Evolutionary conservation across 108 stramenopile species (phyloP), one percentile per base, ranked within the genome.

Genomic region (Skeletonema tropicum): DNA sequence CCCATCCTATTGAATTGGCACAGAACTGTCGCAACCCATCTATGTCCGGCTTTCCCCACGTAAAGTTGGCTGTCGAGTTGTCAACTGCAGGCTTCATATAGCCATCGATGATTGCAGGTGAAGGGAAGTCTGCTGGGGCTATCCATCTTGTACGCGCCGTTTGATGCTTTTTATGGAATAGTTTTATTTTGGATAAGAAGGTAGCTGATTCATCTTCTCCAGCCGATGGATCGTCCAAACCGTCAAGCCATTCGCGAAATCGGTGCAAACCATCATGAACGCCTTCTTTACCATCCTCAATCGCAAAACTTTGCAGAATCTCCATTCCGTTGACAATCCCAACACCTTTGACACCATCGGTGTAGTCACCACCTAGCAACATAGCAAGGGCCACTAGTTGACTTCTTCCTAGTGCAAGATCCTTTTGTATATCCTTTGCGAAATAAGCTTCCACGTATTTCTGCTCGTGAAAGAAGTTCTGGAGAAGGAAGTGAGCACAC

Each of bases 311-410:
- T 41, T 92, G 79, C 1, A 97, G 45, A 32, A 99, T 88, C 85
- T 99, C 99, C 95, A 98, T 98, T 12, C 96, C 97, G 66, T 99
- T 99, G 17, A 99, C 99, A 60, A 98, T 97, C 4, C 99, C 99
- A 0, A 99, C 97, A 8, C 96, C 95, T 49, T 92, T 90, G 19
- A 99, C 93, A n/a, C 98, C 99, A 57, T 97, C 92, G 13, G 97
- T 98, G 75, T 99, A 99, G 71, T 99, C 99, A 42, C 95, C 91
- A 17, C 99, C 99, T 13, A 99, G 74, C 9, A 99, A 74, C 89
- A 99, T 93, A 14, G 99, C 98, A 21, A 98, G 68, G 0, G 97
- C 90, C 12, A 98, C 77, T 31, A 98, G 67, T 17, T 96, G 86
- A 57, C 94, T 83, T 15, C 88, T 85, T 11, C 80, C 84, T 14